phyloP scores from a whole-genome alignment of 106 monocot species.

The Xerophyta viscosa region DNA sequence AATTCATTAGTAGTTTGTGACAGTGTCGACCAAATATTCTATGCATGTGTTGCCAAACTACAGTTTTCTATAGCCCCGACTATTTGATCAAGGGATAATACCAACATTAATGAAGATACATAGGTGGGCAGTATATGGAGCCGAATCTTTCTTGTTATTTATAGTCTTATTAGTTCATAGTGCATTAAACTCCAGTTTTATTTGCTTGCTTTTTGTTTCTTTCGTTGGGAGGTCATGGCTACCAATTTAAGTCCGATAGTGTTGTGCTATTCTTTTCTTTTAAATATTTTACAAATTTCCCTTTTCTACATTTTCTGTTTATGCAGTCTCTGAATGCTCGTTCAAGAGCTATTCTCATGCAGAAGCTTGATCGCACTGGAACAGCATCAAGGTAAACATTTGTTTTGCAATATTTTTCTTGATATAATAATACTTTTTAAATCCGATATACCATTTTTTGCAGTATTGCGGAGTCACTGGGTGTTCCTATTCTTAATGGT shows the following conservation, averaged over 20 bases:
- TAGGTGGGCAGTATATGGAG: too few relatives aligned
- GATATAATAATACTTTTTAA: neutral
- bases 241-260: neutral
- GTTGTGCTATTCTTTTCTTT: neutral
- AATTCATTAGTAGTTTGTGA: too few relatives aligned
- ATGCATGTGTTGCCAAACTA: too few relatives aligned
- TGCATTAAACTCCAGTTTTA: too few relatives aligned
- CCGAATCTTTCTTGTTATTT: too few relatives aligned
- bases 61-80: too few relatives aligned
- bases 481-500: conserved; percentile 11
- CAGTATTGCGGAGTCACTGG: conserved; percentile 18
- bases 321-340: conserved; percentile 28
- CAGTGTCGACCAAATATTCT: too few relatives aligned
- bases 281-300: neutral
- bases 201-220: too few relatives aligned
- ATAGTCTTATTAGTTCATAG: too few relatives aligned
- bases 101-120: too few relatives aligned
- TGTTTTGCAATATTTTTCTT: neutral
- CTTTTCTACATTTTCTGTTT: neutral
- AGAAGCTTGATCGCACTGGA: conserved; percentile 45
- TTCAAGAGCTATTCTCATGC: conserved; percentile 50
- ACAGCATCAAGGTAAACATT: conserved; percentile 28
- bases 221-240: too few relatives aligned
- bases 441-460: neutral
- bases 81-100: too few relatives aligned